Evolutionary conservation across 768 basidiomycete genomes (phyloP).

Genomic region (Tricholoma hemisulphureum): DNA sequence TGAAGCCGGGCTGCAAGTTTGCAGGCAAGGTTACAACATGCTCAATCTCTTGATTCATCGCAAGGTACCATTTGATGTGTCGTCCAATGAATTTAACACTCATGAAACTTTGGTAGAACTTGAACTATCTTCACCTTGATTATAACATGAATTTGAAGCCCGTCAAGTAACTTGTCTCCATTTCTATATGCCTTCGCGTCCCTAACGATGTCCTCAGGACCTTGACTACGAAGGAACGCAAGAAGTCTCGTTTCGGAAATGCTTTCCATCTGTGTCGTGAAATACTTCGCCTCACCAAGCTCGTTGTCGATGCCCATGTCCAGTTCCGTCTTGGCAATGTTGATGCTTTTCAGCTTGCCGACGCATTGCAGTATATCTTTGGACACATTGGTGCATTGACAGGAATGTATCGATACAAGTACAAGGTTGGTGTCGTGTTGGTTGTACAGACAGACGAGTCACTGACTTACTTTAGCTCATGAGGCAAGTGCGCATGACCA

Average conservation of each 20-base stretch:
- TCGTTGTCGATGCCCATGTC: constrained; percentile 98
- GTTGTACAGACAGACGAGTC: neutral
- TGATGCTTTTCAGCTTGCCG: constrained; percentile 98
- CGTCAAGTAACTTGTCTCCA: constrained; percentile 55
- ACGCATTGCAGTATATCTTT: constrained; percentile 97
- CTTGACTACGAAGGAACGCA: constrained; percentile 97
- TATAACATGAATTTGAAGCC: constrained; percentile 99
- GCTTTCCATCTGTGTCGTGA: constrained; percentile 98
- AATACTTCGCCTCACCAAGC: constrained; percentile 95
- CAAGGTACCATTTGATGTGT: constrained; percentile 54
- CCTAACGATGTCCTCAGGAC: constrained; percentile 54
- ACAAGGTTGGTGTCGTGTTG: constrained; percentile 62
- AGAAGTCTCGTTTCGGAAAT: constrained; percentile 99
- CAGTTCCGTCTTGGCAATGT: constrained; percentile 98
- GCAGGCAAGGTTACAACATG: constrained; percentile 99
- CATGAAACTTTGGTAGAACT: constrained; percentile 48
- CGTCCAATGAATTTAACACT: neutral
- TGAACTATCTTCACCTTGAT: constrained; percentile 93
- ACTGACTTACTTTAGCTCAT: constrained; percentile 59
- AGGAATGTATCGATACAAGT: constrained; percentile 99
- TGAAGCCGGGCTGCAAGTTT: constrained; percentile 97
- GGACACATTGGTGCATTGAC: constrained; percentile 96
- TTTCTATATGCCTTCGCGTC: neutral
- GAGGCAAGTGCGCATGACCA: constrained; percentile 99
- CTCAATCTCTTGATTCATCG: constrained; percentile 97